Conservation (phyloP, 73 alveolate genomes). For the Uronychia setigera region DNA sequence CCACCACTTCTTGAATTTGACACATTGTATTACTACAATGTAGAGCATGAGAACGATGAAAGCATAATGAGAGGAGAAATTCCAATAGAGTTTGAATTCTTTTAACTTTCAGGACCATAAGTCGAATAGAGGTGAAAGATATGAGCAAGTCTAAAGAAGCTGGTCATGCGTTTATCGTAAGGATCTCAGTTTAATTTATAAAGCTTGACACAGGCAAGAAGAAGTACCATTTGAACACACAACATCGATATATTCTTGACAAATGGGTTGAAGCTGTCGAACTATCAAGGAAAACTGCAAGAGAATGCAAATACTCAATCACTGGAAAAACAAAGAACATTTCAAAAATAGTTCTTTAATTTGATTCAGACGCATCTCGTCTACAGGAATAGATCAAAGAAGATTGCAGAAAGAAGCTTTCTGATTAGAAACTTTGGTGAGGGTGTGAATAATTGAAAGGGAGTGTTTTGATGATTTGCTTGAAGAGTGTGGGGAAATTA, state of each 20-base stretch:
- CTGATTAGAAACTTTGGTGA: slow-evolving; percentile 14
- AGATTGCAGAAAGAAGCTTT: slow-evolving; percentile 27
- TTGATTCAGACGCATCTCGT: slow-evolving; percentile 42
- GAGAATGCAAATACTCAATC: slow-evolving; percentile 54
- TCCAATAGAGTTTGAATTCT: background rate
- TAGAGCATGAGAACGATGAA: slow-evolving; percentile 64
- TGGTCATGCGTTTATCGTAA: slow-evolving; percentile 71
- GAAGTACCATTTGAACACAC: slow-evolving; percentile 76
- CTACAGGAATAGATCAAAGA: slow-evolving; percentile 33
- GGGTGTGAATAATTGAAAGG: slow-evolving; percentile 7
- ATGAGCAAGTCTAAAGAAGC: slow-evolving; percentile 81
- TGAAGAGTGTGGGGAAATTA: slow-evolving; percentile 30
- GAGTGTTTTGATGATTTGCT: slow-evolving; percentile 56
- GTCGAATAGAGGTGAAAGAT: slow-evolving; percentile 68
- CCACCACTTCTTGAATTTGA: slow-evolving; percentile 87
- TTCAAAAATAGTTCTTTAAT: slow-evolving; percentile 38
- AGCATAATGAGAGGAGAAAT: slow-evolving; percentile 74
- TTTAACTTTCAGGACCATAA: slow-evolving; percentile 40
- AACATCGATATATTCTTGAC: slow-evolving; percentile 55
- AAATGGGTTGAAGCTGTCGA: slow-evolving; percentile 76
- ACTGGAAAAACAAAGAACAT: slow-evolving; percentile 70
- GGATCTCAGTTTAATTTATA: background rate
- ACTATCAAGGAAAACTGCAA: slow-evolving; percentile 54
- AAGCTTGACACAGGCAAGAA: slow-evolving; percentile 69
- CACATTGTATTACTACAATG: slow-evolving; percentile 61